Conservation (phyloP, 2,329 filamentous ascomycete species). For the Xylariales sp. region DNA sequence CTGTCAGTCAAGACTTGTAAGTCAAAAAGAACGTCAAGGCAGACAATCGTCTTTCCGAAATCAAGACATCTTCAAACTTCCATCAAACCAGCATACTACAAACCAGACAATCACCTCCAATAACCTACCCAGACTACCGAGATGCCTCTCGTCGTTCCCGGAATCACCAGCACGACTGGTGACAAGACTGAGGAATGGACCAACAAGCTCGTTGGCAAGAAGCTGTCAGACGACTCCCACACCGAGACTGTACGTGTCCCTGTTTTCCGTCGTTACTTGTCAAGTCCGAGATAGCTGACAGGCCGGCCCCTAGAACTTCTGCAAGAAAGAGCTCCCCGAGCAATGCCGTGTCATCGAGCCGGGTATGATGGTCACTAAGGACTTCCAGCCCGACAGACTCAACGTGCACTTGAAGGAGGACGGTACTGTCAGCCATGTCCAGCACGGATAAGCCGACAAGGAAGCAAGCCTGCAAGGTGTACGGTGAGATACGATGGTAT, state of each 20-base stretch:
- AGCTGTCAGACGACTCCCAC: constrained; percentile 44
- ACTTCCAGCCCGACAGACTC: constrained; percentile 48
- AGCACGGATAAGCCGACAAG: constrained; percentile 40
- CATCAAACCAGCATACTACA: neutral
- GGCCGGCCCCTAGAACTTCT: constrained; percentile 52
- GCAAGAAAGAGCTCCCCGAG: constrained; percentile 55
- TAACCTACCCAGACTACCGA: too few relatives aligned
- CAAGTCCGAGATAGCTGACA: too few relatives aligned
- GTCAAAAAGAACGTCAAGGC: neutral
- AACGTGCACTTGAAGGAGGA: constrained; percentile 58
- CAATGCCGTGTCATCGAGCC: constrained; percentile 52
- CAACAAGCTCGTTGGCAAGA: constrained; percentile 62
- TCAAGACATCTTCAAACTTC: neutral
- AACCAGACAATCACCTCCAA: neutral
- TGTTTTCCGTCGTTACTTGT: too few relatives aligned
- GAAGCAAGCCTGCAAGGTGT: too few relatives aligned
- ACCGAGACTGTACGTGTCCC: constrained; percentile 46
- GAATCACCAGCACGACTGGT: constrained; percentile 42
- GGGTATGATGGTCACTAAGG: constrained; percentile 53
- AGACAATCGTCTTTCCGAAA: too few relatives aligned
- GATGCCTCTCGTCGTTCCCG: constrained; percentile 63
- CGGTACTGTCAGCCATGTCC: constrained; percentile 55
- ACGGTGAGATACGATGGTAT: too few relatives aligned
- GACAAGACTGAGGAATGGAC: constrained; percentile 52
- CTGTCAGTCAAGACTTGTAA: neutral